Base-by-base conservation (phyloP, 345 rosid species). In the Aquilaria yunnanensis region DNA sequence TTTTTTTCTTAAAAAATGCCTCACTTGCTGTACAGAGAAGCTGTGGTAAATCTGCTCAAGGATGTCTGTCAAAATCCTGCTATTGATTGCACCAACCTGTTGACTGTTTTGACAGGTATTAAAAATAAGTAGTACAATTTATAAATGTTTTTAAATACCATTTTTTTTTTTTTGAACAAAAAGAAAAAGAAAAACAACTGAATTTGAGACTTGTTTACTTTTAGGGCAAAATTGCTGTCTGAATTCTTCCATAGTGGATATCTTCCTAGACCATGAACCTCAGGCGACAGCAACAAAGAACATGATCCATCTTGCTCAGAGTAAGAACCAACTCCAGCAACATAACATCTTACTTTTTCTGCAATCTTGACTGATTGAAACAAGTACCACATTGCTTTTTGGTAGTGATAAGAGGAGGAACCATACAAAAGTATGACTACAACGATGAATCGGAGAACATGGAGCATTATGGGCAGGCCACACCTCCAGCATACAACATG, bases 181-280 rank as follows among this genome's bases (percentile, higher is more conserved):
- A 16, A 16, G 23, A 16, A 16, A 16, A 16, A 16, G 23, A 16
- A 16, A 16, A 16, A 16, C 16, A 54, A 8, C 43, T 37, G 23
- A 3, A 45, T 0, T 29, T 12, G 30, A 16, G 29, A 9, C 47
- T 14, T 30, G 9, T 29, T 32, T 49, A n/a, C 16, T 56, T 51
- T 13, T 48, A 86, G 89, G 92, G 16, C 71, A 71, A 33, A 83
- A 86, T 64, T 86, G 92, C 74, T 81, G 89, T 75, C 71, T 86
- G 57, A 76, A 80, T 56, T 48, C 83, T 57, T 70, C 72, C 51
- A 54, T 71, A 34, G 62, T 81, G 13, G 60, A 73, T 9, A 47
- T 63, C 10, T 78, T 81, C 58, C 77, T 83, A 2, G 73, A 80
- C 13, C 76, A 83, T 51, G 85, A 76, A 43, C 87, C 83, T 47